Evolutionary conservation across 1,139 yeast species (phyloP), one percentile per base, ranked within the genome.

Genomic region (Yamadazyma kanchanaburiensis): DNA sequence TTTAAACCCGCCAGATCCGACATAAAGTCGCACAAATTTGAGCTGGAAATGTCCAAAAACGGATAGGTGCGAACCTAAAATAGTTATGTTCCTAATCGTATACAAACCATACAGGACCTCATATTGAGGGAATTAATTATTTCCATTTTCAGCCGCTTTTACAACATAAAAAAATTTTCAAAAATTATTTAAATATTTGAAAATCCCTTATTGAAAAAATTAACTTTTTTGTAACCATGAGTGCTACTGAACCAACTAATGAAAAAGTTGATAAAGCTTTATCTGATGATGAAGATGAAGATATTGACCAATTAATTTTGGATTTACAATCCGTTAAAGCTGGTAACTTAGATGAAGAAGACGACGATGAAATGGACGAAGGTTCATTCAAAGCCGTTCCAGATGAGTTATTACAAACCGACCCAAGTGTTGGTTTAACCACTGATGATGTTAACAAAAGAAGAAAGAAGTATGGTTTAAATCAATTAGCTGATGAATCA

Each of bases 401-500:
- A 34, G 96, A 88, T 53, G 95, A 84, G 55, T 68, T 84, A 48
- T 74, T 88, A 53, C 85, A 86, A 62, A 89, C 97, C 39, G 91
- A 85, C 68, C 89, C 91, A 31, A 57, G 81, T 33, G 58, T 61
- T 49, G 96, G 97, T 76, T 76, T 89, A 53, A 63, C 84, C 40
- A 64, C 77, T 40, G 95, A 84, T 32, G 96, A 89, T 59, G 95
- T 86, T 41, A 43, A 63, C 53, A 81, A 74, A 63, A 82, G 96
- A 77, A 78, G 94, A 70, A 88, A 86, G 85, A 86, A 83, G 77
- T 89, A 69, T 58, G 97, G 96, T 73, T 66, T 79, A 51, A 89
- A 89, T 68, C 91, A 85, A 70, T 86, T 89, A 95, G 82, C 89
- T 47, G 96, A 89, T 68, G 96, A 88, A 61, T 69, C 77, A 54